Evolutionary conservation across 805 yeast genomes (phyloP).

Genomic region (Geotrichum ghanense): DNA sequence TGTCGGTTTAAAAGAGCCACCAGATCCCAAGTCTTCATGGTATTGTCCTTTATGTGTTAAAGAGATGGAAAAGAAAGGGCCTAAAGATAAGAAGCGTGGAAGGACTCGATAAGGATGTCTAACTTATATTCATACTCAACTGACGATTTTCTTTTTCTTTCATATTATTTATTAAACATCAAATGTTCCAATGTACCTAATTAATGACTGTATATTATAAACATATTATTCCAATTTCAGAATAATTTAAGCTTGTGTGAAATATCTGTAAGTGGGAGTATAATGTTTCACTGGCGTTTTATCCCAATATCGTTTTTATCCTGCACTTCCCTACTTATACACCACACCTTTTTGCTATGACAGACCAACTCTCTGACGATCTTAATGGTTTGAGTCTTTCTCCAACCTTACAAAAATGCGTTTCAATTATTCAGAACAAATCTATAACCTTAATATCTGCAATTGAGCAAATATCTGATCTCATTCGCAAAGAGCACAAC

Average conservation of each 20-base stretch:
- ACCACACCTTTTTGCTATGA: not conserved
- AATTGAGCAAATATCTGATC: not conserved
- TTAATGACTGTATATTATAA: too few relatives aligned
- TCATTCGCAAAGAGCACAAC: not conserved
- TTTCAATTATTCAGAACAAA: too few relatives aligned
- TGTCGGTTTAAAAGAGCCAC: conserved; percentile 74
- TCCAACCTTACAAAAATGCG: not conserved
- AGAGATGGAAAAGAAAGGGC: conserved; percentile 19
- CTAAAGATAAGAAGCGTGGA: conserved; percentile 14
- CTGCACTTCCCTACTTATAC: too few relatives aligned
- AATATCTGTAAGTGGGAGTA: too few relatives aligned
- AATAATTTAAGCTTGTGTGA: too few relatives aligned
- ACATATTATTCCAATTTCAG: too few relatives aligned
- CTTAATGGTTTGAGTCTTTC: not conserved
- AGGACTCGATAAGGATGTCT: not conserved
- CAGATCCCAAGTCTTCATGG: conserved; percentile 77
- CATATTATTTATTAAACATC: too few relatives aligned
- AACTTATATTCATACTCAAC: not conserved
- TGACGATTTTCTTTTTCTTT: too few relatives aligned
- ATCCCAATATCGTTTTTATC: too few relatives aligned
- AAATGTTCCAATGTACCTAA: too few relatives aligned
- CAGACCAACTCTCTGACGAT: not conserved
- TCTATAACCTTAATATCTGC: not conserved
- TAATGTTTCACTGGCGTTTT: too few relatives aligned
- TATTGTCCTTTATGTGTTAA: conserved; percentile 74